Evolutionary conservation across 345 rosid genomes (phyloP), one percentile per base, ranked within the genome.

Genomic region (Gossypium rotundifolium): DNA sequence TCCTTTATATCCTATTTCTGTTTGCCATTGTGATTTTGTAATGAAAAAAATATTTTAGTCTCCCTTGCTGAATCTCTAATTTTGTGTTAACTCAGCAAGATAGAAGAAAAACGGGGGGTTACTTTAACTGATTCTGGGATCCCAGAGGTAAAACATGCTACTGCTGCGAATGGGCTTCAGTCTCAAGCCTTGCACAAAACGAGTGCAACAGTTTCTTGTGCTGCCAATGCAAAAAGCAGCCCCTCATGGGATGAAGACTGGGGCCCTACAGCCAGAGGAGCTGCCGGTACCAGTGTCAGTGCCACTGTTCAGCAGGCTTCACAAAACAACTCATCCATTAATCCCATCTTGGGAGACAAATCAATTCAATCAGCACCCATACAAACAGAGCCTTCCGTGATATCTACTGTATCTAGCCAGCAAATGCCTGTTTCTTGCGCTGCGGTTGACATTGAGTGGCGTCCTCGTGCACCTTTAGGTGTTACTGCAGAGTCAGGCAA

Each of bases 241-340:
- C 55, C 90, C 3, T 74, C 90, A 27, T 94, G 98, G 97, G 98
- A 94, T 77, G 98, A 92, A 11, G 98, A 92, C 71, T 94, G 98
- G 98, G 94, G 89, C 75, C 76, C 91, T 14, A 73, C 80, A 1
- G 73, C 83, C 40, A 88, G 85, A 76, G 85, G 79, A 61, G 73
- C 83, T 53, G 18, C 74, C 17, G 11, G 48, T 49, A n/a, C 53
- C 53, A 11, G 53, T 49, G 53, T 49, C 9, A 20, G 3, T 53
- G 11, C 73, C 7, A 33, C 40, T 33, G 40, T 33, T 62, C 52
- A 45, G 33, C 86, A 71, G 80, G 63, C 81, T 62, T 72, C 65
- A 11, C 80, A 77, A 70, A 82, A 74, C 53, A 27, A 44, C 51
- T 22, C 57, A 1, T 66, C 78, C 45, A 20, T 75, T 85, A 62